Base-by-base conservation (phyloP, 768 basidiomycete species). In the Amanita pseudoporphyria region DNA sequence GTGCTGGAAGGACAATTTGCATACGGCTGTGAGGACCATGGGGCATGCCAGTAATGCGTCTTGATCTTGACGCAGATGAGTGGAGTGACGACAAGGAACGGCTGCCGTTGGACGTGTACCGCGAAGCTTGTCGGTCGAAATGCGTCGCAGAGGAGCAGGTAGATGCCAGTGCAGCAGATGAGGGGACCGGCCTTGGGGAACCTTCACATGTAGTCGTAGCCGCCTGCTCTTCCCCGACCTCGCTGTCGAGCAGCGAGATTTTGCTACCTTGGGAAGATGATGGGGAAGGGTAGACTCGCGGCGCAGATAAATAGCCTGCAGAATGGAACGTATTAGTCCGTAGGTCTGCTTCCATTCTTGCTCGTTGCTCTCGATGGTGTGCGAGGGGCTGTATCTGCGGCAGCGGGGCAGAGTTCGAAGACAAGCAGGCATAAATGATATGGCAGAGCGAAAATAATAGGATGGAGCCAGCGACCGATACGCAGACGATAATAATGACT, bases 371-470 rank as follows among this genome's bases (percentile, higher is more conserved):
- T 12, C 82, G 73, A 47, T 78, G 74, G 55, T 78, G 78, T 4
- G 82, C 80, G 19, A 84, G 74, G 13, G 79, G 76, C 54, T 84
- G 83, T 9, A 78, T 69, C 12, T 80, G 83, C 0, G 83, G 84
- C 0, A 84, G 68, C 3, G 84, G 83, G 0, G 60, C 65, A 1
- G 70, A 59, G 22, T 60, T 57, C 9, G 61, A 54, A 21, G 62
- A 58, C 22, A 57, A 66, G 13, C 45, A 55, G 39, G 67, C 66
- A 33, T 65, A 65, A 46, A 74, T 49, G 53, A 71, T 49, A 13
- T 67, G 66, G 58, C 61, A 61, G 40, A 75, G 55, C 50, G 69
- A 9, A 52, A 71, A 53, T 52, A 74, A 40, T 45, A 69, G 39
- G 54, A 72, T 48, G 47, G 74, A 49, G 32, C 65, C 64, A 30